Evolutionary conservation across 352 stramenopile species (phyloP).

Genomic region (Globisporangium echinulatum): DNA sequence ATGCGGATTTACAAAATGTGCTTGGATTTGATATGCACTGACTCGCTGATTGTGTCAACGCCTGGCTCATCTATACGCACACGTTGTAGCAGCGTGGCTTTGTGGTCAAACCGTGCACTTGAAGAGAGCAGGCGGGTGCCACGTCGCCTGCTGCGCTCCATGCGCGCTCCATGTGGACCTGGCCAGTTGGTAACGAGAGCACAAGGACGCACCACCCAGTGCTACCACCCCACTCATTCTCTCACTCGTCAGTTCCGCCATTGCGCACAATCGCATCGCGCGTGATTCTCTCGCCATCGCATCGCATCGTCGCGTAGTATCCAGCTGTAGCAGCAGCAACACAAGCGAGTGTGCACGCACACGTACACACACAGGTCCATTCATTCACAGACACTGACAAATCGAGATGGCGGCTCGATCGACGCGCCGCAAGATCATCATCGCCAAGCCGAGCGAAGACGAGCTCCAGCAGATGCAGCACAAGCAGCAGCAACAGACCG

Average conservation of each 20-base stretch:
- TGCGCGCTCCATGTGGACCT: too few species aligned
- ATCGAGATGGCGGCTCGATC: conserved; percentile 8
- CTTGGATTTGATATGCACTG: too few species aligned
- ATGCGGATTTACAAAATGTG: too few species aligned
- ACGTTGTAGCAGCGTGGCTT: too few species aligned
- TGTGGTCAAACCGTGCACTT: too few species aligned
- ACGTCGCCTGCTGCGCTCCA: too few species aligned
- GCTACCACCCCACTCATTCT: neutral
- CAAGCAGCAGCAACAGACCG: conserved; percentile 16
- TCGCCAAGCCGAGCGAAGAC: conserved; percentile 8
- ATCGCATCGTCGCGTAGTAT: neutral
- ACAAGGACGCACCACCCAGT: neutral
- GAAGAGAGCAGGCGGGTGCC: too few species aligned
- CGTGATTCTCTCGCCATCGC: neutral
- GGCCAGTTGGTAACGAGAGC: neutral
- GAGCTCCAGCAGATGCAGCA: conserved; percentile 12
- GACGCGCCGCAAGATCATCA: conserved; percentile 15
- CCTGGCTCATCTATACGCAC: too few species aligned
- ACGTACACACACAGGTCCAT: neutral
- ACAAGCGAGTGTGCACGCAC: neutral
- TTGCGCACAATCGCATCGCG: neutral
- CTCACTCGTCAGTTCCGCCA: too few species aligned
- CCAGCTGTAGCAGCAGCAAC: conserved; percentile 1
- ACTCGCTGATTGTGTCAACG: too few species aligned
- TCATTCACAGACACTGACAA: neutral